These are phyloP conservation scores for Triglochin maritima DNA, from an alignment of 106 monocot species.

Conservation along the genomic window DNA sequence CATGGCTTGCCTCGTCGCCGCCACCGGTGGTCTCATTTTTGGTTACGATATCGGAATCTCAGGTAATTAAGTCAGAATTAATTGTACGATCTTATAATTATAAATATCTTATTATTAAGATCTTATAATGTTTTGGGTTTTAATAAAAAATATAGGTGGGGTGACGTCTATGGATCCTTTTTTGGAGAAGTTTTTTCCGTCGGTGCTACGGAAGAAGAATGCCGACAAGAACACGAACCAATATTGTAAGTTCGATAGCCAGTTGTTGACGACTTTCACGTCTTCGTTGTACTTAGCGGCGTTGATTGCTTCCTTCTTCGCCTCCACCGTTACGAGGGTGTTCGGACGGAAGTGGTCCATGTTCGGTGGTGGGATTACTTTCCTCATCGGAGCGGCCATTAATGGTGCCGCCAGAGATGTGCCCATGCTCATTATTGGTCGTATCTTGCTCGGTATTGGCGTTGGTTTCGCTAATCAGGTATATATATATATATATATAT, in stretches of 20 bases:
- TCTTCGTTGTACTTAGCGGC: conserved; percentile 36
- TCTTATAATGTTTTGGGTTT: no score
- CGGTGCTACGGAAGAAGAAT: conserved; percentile 19
- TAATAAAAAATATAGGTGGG: conserved; percentile 2
- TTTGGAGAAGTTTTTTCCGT: conserved; percentile 22
- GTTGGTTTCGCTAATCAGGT: conserved; percentile 33
- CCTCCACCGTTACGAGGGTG: conserved; percentile 18
- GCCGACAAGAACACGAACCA: conserved; percentile 14
- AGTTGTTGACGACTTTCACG: conserved; percentile 34
- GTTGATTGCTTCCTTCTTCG: conserved; percentile 27
- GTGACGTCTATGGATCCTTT: conserved; percentile 28
- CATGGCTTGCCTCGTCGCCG: conserved; percentile 18
- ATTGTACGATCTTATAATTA: background rate
- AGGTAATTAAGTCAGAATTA: conserved; percentile 3
- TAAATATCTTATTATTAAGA: no score
- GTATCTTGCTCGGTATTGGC: conserved; percentile 27
- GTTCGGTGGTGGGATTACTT: conserved; percentile 19
- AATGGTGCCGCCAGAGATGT: conserved; percentile 20
- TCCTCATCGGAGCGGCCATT: conserved; percentile 27
- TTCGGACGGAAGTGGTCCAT: conserved; percentile 26
- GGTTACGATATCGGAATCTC: conserved; percentile 28
- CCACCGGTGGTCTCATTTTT: conserved; percentile 25
- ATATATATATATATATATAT: conserved; percentile 4
- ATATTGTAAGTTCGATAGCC: conserved; percentile 33
- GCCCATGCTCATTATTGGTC: conserved; percentile 32